phyloP scores from a whole-genome alignment of 169 alveolate species.

The Eimeria brunetti region DNA sequence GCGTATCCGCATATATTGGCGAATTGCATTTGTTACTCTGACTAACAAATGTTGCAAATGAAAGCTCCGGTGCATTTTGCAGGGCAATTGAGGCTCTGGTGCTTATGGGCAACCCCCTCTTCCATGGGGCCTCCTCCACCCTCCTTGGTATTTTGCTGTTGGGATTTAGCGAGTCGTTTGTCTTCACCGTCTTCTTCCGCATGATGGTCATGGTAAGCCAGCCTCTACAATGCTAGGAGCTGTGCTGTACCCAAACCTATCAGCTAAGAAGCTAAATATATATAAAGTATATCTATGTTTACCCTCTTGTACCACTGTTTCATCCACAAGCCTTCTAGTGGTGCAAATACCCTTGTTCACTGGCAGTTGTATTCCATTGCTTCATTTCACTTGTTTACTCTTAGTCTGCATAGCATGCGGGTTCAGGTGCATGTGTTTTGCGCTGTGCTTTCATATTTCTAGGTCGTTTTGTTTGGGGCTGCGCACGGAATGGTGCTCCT shows the following conservation, averaged over 20 bases:
- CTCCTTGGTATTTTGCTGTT: conserved; percentile 85
- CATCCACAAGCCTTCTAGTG: no score
- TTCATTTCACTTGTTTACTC: not conserved
- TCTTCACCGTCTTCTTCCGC: conserved; percentile 87
- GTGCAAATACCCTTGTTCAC: not conserved
- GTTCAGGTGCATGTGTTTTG: not conserved
- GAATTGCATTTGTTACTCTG: not conserved
- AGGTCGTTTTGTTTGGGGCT: conserved; percentile 79
- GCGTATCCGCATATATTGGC: no score
- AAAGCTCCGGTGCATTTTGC: not conserved
- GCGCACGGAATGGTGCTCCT: conserved; percentile 80
- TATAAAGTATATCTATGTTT: no score
- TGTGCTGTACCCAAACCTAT: not conserved
- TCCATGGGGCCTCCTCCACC: conserved; percentile 88
- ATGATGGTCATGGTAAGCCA: conserved; percentile 86
- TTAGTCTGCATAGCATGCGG: not conserved
- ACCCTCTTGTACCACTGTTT: no score
- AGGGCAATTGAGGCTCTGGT: conserved; percentile 86
- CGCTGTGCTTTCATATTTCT: not conserved
- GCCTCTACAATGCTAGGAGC: not conserved
- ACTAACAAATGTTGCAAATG: not conserved
- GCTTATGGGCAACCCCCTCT: conserved; percentile 88
- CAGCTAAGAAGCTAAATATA: no score
- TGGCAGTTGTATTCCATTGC: not conserved
- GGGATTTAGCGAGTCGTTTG: conserved; percentile 85